A percentile compares a stretch with the other conserved stretches of the same genome.
phyloP scores from a whole-genome alignment of 805 yeast species.

The Sungouiozyma intestinalis region DNA sequence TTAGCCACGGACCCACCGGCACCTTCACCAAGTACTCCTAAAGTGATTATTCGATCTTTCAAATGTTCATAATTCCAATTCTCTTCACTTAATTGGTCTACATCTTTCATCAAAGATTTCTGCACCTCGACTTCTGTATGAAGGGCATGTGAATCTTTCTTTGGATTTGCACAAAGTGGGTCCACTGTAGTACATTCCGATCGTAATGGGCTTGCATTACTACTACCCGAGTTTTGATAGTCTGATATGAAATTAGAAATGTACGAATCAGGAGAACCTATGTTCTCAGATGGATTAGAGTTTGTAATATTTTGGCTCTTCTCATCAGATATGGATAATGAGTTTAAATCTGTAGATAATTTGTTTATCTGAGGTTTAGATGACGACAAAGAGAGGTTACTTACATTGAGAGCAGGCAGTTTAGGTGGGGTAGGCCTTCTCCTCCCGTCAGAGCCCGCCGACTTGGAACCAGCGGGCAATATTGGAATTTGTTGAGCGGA shows the following conservation, averaged over 20 bases:
- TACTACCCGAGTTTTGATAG: slow-evolving; percentile 10
- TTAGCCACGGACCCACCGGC: slow-evolving; percentile 85
- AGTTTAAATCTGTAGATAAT: not conserved
- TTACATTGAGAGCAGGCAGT: slow-evolving; percentile 8
- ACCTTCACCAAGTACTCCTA: slow-evolving; percentile 83
- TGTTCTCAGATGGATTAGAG: not conserved
- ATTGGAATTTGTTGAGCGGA: slow-evolving; percentile 7
- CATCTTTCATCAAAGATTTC: slow-evolving; percentile 24
- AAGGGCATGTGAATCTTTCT: not conserved
- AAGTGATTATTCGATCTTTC: slow-evolving; percentile 50
- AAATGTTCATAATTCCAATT: slow-evolving; percentile 57
- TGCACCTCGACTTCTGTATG: not conserved
- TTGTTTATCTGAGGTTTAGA: not conserved
- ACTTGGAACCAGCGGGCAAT: slow-evolving; percentile 24
- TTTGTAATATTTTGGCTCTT: not conserved
- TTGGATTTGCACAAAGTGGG: not conserved
- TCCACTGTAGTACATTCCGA: not conserved
- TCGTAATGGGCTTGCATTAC: slow-evolving; percentile 9
- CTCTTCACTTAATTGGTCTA: slow-evolving; percentile 52
- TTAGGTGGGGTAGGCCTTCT: slow-evolving; percentile 27
- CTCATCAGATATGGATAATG: slow-evolving; percentile 6
- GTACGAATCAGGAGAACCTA: slow-evolving; percentile 17
- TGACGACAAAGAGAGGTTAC: not conserved
- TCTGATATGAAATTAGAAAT: slow-evolving; percentile 18
- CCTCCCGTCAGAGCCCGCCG: slow-evolving; percentile 18